A percentile compares a stretch with the other conserved stretches of the same genome.
Evolutionary conservation across 345 rosid species (phyloP).

Genomic region (Cardamine occulta): DNA sequence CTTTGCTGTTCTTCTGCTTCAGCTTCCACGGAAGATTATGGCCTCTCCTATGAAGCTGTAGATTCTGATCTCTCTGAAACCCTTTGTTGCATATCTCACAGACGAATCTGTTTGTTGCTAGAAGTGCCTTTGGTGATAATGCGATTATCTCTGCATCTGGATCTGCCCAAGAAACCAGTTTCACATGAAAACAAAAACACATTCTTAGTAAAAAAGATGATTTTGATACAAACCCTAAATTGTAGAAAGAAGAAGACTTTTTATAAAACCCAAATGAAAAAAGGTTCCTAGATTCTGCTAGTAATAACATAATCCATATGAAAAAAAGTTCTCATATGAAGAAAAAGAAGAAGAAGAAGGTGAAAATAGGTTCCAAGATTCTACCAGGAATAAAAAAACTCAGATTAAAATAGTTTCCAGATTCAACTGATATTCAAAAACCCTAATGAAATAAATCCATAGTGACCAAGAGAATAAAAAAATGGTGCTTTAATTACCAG

Average conservation of each 20-base stretch:
- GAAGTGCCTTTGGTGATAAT: slow-evolving; percentile 77
- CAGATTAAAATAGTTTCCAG: neutral
- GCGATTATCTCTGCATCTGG: slow-evolving; percentile 94
- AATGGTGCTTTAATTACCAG: slow-evolving; percentile 53
- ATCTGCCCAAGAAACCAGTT: slow-evolving; percentile 51
- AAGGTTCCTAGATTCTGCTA: neutral
- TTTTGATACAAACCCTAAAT: slow-evolving; percentile 33
- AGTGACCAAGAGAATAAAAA: neutral
- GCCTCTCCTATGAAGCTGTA: slow-evolving; percentile 94
- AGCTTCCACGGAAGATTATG: slow-evolving; percentile 97
- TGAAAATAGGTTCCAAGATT: neutral
- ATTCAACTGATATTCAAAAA: neutral
- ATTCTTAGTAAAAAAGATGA: slow-evolving; percentile 17
- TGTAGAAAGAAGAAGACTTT: neutral
- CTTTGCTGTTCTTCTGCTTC: slow-evolving; percentile 70
- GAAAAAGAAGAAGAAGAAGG: neutral
- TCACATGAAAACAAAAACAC: neutral
- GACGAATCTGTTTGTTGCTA: slow-evolving; percentile 85
- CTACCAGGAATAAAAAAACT: neutral
- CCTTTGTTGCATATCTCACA: slow-evolving; percentile 98
- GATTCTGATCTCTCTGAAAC: slow-evolving; percentile 93
- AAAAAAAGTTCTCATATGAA: slow-evolving; percentile 9
- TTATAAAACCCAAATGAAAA: neutral
- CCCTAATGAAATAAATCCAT: neutral
- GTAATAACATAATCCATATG: neutral